Conservation (phyloP, 148 eudicot genomes). For the Diospyros kaki region DNA sequence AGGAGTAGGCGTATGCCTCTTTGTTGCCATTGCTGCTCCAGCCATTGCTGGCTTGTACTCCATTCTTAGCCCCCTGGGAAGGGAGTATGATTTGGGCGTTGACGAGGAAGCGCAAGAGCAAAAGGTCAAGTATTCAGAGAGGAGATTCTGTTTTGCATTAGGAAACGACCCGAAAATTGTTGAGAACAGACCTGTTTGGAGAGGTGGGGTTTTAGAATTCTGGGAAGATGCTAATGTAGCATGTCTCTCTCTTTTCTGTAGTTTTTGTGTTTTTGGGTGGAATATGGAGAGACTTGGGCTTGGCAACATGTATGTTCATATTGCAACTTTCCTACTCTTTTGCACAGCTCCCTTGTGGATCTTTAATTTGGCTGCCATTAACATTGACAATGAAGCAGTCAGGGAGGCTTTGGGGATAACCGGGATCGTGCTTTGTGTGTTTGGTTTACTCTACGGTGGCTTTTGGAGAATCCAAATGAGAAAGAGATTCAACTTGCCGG, state of each 20-base stretch:
- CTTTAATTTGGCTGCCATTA: conserved; percentile 75
- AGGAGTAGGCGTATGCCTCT: conserved; percentile 64
- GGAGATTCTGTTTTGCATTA: conserved; percentile 53
- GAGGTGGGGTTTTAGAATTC: conserved; percentile 67
- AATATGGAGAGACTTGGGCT: conserved; percentile 92
- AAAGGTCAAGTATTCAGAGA: conserved; percentile 35
- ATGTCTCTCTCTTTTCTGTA: conserved; percentile 66
- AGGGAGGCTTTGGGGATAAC: conserved; percentile 62
- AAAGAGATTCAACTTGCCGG: conserved; percentile 68
- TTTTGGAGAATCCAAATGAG: conserved; percentile 93
- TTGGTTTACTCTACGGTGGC: conserved; percentile 84
- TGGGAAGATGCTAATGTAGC: conserved; percentile 85
- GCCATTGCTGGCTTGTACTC: conserved; percentile 73
- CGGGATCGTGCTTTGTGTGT: conserved; percentile 62
- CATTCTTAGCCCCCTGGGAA: conserved; percentile 75
- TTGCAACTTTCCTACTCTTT: conserved; percentile 78
- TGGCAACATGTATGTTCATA: conserved; percentile 86
- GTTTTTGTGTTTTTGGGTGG: conserved; percentile 93
- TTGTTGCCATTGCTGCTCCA: conserved; percentile 79
- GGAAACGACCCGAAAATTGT: conserved; percentile 34
- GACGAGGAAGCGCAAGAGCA: conserved; percentile 72
- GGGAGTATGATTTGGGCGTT: conserved; percentile 41
- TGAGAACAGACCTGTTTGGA: conserved; percentile 59
- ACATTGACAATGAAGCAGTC: conserved; percentile 51
- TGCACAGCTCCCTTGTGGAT: conserved; percentile 83